Conservation (phyloP, 768 basidiomycete genomes). For the Tulasnella sp. region DNA sequence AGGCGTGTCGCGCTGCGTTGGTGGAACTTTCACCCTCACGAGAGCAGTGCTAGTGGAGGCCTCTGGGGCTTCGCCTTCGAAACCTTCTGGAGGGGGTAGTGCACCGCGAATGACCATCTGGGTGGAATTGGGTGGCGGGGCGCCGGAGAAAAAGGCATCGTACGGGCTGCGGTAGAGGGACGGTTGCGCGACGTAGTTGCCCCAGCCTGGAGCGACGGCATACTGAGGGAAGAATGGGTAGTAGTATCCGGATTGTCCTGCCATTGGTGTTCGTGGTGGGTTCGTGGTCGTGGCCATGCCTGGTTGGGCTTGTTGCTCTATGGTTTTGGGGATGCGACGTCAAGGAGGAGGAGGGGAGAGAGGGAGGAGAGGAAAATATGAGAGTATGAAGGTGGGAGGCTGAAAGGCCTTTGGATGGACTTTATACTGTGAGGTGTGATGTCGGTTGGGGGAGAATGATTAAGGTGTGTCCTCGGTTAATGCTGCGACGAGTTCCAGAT, state of each 20-base stretch:
- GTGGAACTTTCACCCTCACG: neutral
- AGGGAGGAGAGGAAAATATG: neutral
- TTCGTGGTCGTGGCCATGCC: neutral
- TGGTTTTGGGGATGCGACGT: too few species aligned
- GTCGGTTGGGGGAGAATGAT: neutral
- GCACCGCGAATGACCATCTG: neutral
- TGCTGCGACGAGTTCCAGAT: neutral
- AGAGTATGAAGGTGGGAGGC: neutral
- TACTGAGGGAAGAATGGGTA: neutral
- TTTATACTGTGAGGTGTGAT: neutral
- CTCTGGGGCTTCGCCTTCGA: neutral
- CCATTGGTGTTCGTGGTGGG: neutral
- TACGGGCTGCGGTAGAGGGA: neutral
- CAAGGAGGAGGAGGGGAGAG: neutral
- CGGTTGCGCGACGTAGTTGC: neutral
- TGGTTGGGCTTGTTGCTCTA: neutral
- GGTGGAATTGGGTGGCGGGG: neutral
- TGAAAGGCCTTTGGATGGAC: neutral
- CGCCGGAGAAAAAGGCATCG: neutral
- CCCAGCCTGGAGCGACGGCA: neutral
- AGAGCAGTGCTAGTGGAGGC: neutral
- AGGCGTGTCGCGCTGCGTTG: conserved; percentile 3
- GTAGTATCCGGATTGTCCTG: neutral
- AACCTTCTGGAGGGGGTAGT: neutral
- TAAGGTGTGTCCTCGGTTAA: conserved; percentile 1